Base-by-base conservation (phyloP, 1,139 yeast species). In the Yamadazyma membranifaciens region DNA sequence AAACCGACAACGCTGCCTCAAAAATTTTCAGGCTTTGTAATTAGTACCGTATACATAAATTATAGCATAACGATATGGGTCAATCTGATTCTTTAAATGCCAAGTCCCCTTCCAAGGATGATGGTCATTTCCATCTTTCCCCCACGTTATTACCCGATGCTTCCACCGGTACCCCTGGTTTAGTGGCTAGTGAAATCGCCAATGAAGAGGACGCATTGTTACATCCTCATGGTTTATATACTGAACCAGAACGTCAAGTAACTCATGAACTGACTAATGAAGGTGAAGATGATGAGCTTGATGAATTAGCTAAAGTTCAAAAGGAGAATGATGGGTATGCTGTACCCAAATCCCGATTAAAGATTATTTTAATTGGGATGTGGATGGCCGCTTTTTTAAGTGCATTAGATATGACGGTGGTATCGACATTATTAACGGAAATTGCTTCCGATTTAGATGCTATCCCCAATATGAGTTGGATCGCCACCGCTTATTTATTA, bases 101-200 rank as follows among this genome's bases (percentile, higher is more conserved):
- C 7, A 20, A 20, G 7, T 20, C 24, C 7, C 24, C 24, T 20
- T 20, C 24, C 5, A 20, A 20, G 24, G 24, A 20, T 11, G 14
- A 15, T 15, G 16, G n/a, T 6, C 10, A 33, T 33, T 32, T 25
- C 11, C 51, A 46, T 32, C 34, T 47, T 10, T 50, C 46, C 20
- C 70, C 73, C 7, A 60, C 56, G 35, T 46, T 60, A 13, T 48
- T 68, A 12, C 54, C 56, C 34, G 76, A 70, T 41, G 45, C 59
- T 13, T 60, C 79, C 1, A 55, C 80, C 0, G 77, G 72, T 1
- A 49, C 66, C 5, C 62, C 80, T 0, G 83, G 81, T 1, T 37
- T 73, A 2, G 56, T 76, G 4, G 81, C 80, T 1, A 68, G 72
- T 26, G 80, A 75, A 41, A 39, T 77, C 6, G 70, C 74, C 2